phyloP scores from a whole-genome alignment of 2,329 filamentous ascomycete genomes.

The Hortaea werneckii region DNA sequence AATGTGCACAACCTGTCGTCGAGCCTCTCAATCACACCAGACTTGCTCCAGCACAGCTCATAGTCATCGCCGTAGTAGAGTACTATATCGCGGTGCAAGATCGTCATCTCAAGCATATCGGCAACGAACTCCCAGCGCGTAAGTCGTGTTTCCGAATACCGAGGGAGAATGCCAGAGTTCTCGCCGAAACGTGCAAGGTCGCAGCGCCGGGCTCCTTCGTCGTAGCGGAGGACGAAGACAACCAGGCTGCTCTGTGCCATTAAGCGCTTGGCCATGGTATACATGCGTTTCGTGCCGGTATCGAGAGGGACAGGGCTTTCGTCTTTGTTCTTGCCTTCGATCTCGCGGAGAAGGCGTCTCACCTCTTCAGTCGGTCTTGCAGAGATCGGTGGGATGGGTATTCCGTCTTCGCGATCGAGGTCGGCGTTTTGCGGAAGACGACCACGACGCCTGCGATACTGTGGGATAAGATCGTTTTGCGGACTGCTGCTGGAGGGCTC shows the following conservation, averaged over 20 bases:
- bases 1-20: background rate
- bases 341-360: background rate
- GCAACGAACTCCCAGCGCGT: background rate
- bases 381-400: background rate
- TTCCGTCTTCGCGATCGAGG: background rate
- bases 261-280: background rate
- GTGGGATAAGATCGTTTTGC: too few species aligned
- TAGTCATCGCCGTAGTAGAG: background rate
- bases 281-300: background rate
- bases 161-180: background rate
- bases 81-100: background rate
- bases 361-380: background rate
- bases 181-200: background rate
- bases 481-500: too few species aligned
- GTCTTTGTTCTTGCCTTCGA: background rate
- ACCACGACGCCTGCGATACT: too few species aligned
- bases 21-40: background rate
- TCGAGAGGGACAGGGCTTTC: background rate
- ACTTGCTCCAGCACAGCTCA: background rate
- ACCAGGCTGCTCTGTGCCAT: background rate
- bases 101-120: background rate
- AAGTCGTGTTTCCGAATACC: background rate
- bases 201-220: background rate
- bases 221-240: background rate
- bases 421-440: too few species aligned